Percentiles rank a stretch among this genome's conserved stretches.
Evolutionary conservation across 345 rosid species (phyloP).

Genomic region (Eucalyptus globulus): DNA sequence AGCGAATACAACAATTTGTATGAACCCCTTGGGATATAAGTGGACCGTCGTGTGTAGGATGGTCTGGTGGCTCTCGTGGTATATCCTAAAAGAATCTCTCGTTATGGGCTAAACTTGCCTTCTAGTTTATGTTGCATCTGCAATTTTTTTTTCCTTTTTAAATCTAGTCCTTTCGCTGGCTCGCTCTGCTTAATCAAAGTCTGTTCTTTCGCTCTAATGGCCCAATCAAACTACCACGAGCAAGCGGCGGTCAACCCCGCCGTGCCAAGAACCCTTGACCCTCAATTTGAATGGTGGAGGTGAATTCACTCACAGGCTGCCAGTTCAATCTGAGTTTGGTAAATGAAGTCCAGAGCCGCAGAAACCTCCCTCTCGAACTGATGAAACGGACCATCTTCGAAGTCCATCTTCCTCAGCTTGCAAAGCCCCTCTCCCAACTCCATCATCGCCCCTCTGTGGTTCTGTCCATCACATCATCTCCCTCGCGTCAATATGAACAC

Average conservation of each 20-base stretch:
- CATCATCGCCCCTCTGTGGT: constrained; percentile 95
- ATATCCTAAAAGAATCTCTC: not conserved
- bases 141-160: not conserved
- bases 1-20: not conserved
- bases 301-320: constrained; percentile 55
- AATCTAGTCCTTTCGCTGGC: not conserved
- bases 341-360: constrained; percentile 63
- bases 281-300: not conserved
- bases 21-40: not conserved
- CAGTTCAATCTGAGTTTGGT: constrained; percentile 28
- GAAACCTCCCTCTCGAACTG: constrained; percentile 66
- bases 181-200: not conserved
- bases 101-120: not conserved
- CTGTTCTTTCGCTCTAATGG: not conserved
- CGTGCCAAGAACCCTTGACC: not conserved
- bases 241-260: not conserved
- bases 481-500: not conserved
- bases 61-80: not conserved
- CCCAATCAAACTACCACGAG: not conserved
- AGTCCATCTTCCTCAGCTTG: constrained; percentile 79
- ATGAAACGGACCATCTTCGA: constrained; percentile 53
- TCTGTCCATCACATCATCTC: constrained; percentile 11
- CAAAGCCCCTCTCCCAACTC: constrained; percentile 87
- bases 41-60: not conserved
- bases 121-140: not conserved